Evolutionary conservation across 495 filamentous ascomycete species (phyloP), one percentile per base, ranked within the genome.

Genomic region (Immersiella caudata): DNA sequence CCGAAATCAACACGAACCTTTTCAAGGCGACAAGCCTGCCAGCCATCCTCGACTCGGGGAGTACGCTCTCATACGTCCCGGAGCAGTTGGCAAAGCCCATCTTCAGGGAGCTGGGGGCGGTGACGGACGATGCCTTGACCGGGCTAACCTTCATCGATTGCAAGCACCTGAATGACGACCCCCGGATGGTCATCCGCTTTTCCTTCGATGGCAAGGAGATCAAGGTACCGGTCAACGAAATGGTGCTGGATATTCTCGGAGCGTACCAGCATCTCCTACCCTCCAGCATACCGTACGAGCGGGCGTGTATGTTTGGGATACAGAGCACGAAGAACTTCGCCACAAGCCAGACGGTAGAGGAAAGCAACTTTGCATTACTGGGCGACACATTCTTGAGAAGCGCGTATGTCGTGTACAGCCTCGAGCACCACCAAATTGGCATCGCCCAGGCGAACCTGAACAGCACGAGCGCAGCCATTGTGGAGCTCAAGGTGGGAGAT

Each of bases 331-430:
- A 68, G 33, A 65, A 33, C 29, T 76, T 80, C 33, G 70, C 73
- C 8, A 25, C 16, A 11, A 50, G 49, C 40, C 25, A 22, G 62
- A 62, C 40, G 46, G 40, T 64, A 35, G 61, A 63, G 11, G 56
- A 62, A 24, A 27, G n/a, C 59, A 68, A 70, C 29, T 79, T 75
- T 52, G 77, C 79, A 40, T 74, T 86, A 1, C 80, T 86, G 0
- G 95, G 95, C 26, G 94, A 97, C 77, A 97, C 93, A 1, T 99
- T 98, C 80, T 81, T 99, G 20, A 89, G 95, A 60, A 91, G 88
- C 64, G 93, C 94, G 1, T 99, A 98, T 72, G 91, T 97, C 27
- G 95, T 98, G 0, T 97, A 95, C 74, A 94, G 97, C 71, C 83
- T 97, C 11, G 80, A 80, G 14, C 93, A 94, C 75, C 89, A 94